Conservation (phyloP, 148 eudicot genomes). For the Silene conica region DNA sequence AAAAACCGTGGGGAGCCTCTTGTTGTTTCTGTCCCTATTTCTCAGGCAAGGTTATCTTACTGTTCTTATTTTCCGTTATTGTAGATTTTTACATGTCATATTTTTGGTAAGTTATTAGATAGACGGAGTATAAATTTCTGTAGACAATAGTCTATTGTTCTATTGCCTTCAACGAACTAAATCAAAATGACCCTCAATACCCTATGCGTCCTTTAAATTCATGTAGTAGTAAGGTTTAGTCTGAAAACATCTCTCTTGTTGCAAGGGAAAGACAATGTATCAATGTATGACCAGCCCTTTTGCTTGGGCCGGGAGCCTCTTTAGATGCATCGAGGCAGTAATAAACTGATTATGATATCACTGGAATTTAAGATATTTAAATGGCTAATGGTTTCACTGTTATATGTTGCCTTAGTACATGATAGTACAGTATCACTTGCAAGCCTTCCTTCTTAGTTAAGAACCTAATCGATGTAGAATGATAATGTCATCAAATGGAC, state of each 20-base stretch:
- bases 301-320: neutral
- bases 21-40: slow-evolving; percentile 77
- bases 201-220: neutral
- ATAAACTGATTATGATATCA: neutral
- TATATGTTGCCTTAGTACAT: neutral
- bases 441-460: no score
- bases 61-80: neutral
- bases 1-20: slow-evolving; percentile 81
- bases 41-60: slow-evolving; percentile 54
- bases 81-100: neutral
- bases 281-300: no score
- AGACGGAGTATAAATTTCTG: neutral
- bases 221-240: no score
- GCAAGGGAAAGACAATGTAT: no score
- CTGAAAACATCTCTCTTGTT: no score
- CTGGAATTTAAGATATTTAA: no score
- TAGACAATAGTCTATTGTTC: neutral
- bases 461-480: neutral
- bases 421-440: neutral
- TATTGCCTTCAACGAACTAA: neutral
- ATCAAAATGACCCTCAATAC: neutral
- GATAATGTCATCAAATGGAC: neutral
- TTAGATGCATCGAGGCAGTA: neutral
- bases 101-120: neutral
- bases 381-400: neutral